Conservation (phyloP, 257 asterid species). For the Eucommia ulmoides region DNA sequence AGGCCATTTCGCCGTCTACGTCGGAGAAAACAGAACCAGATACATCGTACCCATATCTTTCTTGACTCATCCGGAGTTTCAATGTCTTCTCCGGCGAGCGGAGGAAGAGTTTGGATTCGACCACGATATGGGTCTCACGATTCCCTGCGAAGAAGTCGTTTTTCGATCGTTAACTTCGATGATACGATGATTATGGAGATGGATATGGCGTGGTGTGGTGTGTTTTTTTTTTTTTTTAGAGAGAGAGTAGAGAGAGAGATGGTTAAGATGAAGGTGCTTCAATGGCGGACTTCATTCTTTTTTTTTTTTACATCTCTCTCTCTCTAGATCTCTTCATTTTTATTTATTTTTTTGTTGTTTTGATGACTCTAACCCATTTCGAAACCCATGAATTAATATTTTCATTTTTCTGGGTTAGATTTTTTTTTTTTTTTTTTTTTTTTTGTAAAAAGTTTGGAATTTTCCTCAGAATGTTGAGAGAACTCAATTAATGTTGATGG, state of each 20-base stretch:
- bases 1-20: slow-evolving; percentile 41
- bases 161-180: slow-evolving; percentile 35
- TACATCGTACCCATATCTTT: slow-evolving; percentile 38
- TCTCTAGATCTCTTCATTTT: background rate
- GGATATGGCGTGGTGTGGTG: background rate
- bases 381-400: slow-evolving; percentile 7
- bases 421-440: no score
- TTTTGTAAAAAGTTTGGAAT: slow-evolving; percentile 8
- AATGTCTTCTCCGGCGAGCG: slow-evolving; percentile 27
- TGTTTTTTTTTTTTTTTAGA: background rate
- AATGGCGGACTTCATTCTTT: slow-evolving; percentile 16
- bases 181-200: slow-evolving; percentile 32
- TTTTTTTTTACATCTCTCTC: slow-evolving; percentile 5
- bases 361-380: slow-evolving; percentile 13
- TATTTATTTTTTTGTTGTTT: slow-evolving; percentile 1
- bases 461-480: slow-evolving; percentile 30
- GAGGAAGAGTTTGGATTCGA: slow-evolving; percentile 44
- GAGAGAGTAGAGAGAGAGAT: no score
- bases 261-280: slow-evolving; percentile 17
- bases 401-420: slow-evolving; percentile 22
- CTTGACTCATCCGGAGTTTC: slow-evolving; percentile 30
- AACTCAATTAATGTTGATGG: no score
- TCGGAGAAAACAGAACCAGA: slow-evolving; percentile 32
- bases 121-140: slow-evolving; percentile 38
- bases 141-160: slow-evolving; percentile 37